Base-by-base conservation (phyloP, 257 asterid genomes). In the Avicennia marina region DNA sequence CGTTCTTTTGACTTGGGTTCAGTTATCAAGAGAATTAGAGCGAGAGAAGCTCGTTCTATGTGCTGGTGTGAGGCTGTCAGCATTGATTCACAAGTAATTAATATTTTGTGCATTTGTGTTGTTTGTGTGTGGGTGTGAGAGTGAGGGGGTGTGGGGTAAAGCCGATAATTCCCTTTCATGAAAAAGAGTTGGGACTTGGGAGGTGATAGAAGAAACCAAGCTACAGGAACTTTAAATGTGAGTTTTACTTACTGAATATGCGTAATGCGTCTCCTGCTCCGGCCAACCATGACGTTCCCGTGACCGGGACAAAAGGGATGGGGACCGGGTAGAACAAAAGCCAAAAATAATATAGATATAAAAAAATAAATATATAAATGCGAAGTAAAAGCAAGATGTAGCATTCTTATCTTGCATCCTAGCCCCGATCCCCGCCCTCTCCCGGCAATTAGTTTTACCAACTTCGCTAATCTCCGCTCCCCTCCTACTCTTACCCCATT, bases 281-380 rank as follows among this genome's bases (percentile, higher is more conserved):
- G 56, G 64, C 75, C 75, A 83, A 73, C 81, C 78, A 81, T 79
- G 87, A 83, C 76, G 72, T 68, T 66, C 83, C 71, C 79, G 81
- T 86, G 95, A 81, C 62, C 69, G n/a, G n/a, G 85, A 77, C 82
- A 60, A 75, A 78, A 67, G 79, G 27, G 59, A 55, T 52, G 81
- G 87, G 86, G 80, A 67, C 83, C 83, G 82, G 48, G 70, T 49
- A 56, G 20, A 67, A 64, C 61, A 64, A 53, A 70, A 56, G 19
- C 46, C 62, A 81, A 74, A 17, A 19, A 65, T 55, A 55, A n/a
- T n/a, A n/a, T n/a, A n/a, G n/a, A n/a, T n/a, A n/a, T n/a, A n/a
- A n/a, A n/a, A n/a, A n/a, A n/a, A n/a, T n/a, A n/a, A n/a, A n/a
- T n/a, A 15, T 53, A 64, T 47, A 58, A 43, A 56, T 32, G 68